Evolutionary conservation across 139 green algal species (phyloP), one percentile per base, ranked within the genome.

Genomic region (Edaphochlamys debaryana): DNA sequence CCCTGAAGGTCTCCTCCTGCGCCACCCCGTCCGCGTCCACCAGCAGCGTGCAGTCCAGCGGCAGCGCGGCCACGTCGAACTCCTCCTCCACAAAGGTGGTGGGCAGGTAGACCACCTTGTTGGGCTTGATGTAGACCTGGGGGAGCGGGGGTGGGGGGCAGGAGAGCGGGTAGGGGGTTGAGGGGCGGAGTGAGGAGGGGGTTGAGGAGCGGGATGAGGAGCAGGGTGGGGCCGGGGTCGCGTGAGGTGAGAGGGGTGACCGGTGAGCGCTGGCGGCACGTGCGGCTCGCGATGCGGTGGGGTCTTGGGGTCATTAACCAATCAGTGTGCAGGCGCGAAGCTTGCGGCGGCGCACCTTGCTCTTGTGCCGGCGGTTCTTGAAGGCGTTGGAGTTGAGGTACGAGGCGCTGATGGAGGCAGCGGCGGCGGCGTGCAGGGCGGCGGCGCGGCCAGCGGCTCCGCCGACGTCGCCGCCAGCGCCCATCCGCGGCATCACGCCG

Each of bases 21-120:
- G 62, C 17, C 34, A n/a, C 69, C 0, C 86, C 86, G 42, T 90
- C 77, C 22, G 81, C 82, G 69, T 90, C 86, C 41, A 87, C 86
- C 22, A 75, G 42, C 77, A 90, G 58, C 54, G 84, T 50, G 76
- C 86, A 90, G 52, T 86, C 82, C 62, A 87, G 30, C 34, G 86
- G 86, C 69, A 90, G 64, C n/a, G 25, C 30, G 5, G 69, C 38
- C 29, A 80, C 58, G 20, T 87, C 63, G 30, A 87, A 90, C 67
- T 85, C 72, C 76, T 87, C 81, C 76, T 87, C 86, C 69, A 90
- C 83, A 72, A 90, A 90, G 34, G 86, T 87, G 38, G 86, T 90
- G 37, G 86, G 86, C 52, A 90, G 69, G 76, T 90, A 90, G 3
- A 90, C 80, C 34, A 88, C 82, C 52, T 87, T 81, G 50, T 70